A percentile compares a stretch with the other conserved stretches of the same genome.
phyloP scores from a whole-genome alignment of 2,329 filamentous ascomycete genomes.

The Allantophomopsis cytisporea region DNA sequence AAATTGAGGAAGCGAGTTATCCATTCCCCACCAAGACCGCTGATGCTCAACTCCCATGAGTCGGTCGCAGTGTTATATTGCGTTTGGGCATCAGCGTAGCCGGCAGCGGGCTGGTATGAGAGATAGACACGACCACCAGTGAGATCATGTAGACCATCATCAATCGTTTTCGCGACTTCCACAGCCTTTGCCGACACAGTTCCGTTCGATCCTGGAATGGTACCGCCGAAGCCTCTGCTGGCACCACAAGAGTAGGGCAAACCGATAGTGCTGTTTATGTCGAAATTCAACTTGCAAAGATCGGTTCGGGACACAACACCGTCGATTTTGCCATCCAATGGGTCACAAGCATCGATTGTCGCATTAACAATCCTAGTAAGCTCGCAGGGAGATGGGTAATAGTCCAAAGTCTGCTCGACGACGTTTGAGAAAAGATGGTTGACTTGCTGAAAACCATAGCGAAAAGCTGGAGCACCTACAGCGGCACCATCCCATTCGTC shows the following conservation, averaged over 20 bases:
- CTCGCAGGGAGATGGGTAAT: constrained; percentile 29
- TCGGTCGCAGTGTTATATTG: constrained; percentile 19
- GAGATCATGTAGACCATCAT: constrained; percentile 24
- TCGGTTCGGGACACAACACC: constrained; percentile 36
- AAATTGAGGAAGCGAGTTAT: constrained; percentile 17
- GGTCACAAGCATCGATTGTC: constrained; percentile 39
- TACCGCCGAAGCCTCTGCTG: constrained; percentile 3
- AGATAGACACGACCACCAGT: constrained; percentile 26
- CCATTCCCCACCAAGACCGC: constrained; percentile 22
- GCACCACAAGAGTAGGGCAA: constrained; percentile 27
- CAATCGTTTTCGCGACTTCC: constrained; percentile 19
- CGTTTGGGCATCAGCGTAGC: constrained; percentile 20
- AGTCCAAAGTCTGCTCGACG: constrained; percentile 24
- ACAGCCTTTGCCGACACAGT: constrained; percentile 14
- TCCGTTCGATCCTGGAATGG: constrained; percentile 3
- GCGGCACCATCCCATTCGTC: constrained; percentile 29
- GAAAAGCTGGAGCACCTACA: constrained; percentile 30
- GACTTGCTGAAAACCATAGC: constrained; percentile 29
- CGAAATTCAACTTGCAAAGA: constrained; percentile 29
- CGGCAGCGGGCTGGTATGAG: constrained; percentile 19
- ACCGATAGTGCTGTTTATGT: constrained; percentile 31
- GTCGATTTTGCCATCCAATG: constrained; percentile 37
- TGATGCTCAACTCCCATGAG: constrained; percentile 19
- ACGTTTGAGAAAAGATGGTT: constrained; percentile 23
- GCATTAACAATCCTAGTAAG: constrained; percentile 35